phyloP scores from a whole-genome alignment of 2,329 filamentous ascomycete species.

The Ophiostoma australiae region DNA sequence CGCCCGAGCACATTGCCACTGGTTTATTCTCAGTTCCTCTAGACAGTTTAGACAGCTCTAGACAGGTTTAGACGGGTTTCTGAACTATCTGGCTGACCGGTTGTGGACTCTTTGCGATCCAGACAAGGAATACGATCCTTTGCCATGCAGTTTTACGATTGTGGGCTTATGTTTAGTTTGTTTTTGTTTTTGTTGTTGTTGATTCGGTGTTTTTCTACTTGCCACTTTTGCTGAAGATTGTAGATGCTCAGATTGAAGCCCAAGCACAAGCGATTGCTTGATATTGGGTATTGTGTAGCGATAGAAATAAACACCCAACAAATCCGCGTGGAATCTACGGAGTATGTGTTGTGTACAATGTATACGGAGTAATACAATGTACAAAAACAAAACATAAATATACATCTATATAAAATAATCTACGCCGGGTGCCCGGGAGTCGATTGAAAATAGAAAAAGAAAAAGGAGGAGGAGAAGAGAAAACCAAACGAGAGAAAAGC shows the following conservation, averaged over 20 bases:
- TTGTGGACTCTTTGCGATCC: not conserved
- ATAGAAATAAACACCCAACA: no score
- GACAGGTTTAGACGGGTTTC: not conserved
- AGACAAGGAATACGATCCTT: not conserved
- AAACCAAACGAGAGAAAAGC: no score
- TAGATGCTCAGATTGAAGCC: no score
- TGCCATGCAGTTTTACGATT: conserved; percentile 9
- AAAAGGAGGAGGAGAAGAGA: not conserved
- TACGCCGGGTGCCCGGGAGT: not conserved
- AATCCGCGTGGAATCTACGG: no score
- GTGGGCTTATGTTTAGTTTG: not conserved
- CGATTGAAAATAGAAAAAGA: conserved; percentile 4
- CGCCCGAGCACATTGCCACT: conserved; percentile 9
- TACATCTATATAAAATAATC: not conserved
- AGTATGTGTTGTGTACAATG: no score
- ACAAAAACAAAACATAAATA: not conserved
- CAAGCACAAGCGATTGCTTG: not conserved
- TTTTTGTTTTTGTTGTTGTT: not conserved
- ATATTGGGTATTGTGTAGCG: not conserved
- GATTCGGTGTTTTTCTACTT: not conserved
- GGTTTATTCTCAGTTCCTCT: not conserved
- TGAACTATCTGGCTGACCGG: not conserved
- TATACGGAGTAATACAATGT: no score
- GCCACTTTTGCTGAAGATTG: not conserved
- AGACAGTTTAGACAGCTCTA: not conserved